phyloP scores from a whole-genome alignment of 176 grass and related monocot genomes.

The bread wheat (Triticum aestivum) region IWGSC_CS_RefSeq_v2.1 NC_057811.1:372633083-372633582 shows the following conservation, averaged over 20 bases:
- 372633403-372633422: neutral
- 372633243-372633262: neutral
- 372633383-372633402: neutral
- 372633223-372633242: neutral
- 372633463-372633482: neutral
- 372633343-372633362: conserved; percentile 30
- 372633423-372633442: no score
- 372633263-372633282: conserved; percentile 27
- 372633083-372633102: neutral
- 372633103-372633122: neutral
- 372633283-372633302: conserved; percentile 10
- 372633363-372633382: conserved; percentile 38
- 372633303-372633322: neutral
- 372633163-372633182: neutral
- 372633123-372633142: neutral
- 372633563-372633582: conserved; percentile 46
- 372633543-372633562: conserved; percentile 58
- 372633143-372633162: neutral
- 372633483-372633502: conserved; percentile 61
- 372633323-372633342: neutral
- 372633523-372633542: conserved; percentile 54
- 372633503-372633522: conserved; percentile 56
- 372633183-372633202: neutral
- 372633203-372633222: neutral
- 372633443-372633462: neutral